Conservation (phyloP, 768 basidiomycete species). For the Lactifluus hygrophoroides region DNA sequence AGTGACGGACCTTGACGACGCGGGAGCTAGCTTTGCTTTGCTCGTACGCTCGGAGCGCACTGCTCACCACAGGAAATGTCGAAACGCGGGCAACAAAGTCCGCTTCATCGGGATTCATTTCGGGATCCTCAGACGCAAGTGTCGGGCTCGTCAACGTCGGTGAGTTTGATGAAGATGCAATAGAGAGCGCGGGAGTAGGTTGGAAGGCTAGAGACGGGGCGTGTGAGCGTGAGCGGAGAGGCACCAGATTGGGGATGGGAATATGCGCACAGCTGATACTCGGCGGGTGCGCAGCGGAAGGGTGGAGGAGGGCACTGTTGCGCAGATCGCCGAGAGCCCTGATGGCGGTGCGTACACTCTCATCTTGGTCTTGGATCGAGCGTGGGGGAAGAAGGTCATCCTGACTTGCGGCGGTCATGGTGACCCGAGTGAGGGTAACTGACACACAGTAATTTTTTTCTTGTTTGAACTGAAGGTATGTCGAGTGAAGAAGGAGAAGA, state of each 20-base stretch:
- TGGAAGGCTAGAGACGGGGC: slow-evolving; percentile 25
- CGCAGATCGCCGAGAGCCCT: slow-evolving; percentile 74
- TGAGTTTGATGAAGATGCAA: slow-evolving; percentile 27
- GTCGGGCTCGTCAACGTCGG: slow-evolving; percentile 27
- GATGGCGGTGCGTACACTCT: slow-evolving; percentile 72
- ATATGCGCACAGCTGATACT: slow-evolving; percentile 24
- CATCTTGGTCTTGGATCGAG: slow-evolving; percentile 50
- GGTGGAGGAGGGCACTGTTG: background rate
- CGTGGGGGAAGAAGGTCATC: background rate
- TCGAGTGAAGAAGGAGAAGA: background rate
- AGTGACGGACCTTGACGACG: slow-evolving; percentile 63
- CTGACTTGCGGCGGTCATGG: slow-evolving; percentile 13
- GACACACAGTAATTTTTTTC: too few relatives aligned
- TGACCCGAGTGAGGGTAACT: background rate
- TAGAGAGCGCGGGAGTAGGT: slow-evolving; percentile 30
- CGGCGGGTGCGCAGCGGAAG: slow-evolving; percentile 10
- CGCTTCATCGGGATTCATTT: slow-evolving; percentile 21
- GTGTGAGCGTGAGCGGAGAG: background rate
- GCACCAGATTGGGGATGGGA: background rate
- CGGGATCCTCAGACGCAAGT: slow-evolving; percentile 22
- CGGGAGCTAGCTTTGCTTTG: slow-evolving; percentile 76
- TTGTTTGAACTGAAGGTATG: background rate
- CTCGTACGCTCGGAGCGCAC: slow-evolving; percentile 68
- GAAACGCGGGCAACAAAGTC: slow-evolving; percentile 53
- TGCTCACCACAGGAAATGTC: slow-evolving; percentile 61